phyloP scores from a whole-genome alignment of 345 rosid species.

The Pistacia vera region DNA sequence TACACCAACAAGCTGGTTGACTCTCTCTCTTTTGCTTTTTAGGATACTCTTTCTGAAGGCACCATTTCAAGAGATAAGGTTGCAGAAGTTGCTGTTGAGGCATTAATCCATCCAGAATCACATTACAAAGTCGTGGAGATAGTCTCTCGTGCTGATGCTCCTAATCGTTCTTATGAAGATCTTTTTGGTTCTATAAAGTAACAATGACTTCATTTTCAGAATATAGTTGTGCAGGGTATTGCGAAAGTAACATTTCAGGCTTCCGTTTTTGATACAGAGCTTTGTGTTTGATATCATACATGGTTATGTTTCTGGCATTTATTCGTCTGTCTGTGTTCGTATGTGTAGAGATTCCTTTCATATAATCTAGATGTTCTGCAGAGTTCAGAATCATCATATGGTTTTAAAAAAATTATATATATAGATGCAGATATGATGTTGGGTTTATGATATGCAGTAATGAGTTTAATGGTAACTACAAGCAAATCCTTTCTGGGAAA shows the following conservation, averaged over 20 bases:
- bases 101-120: constrained; percentile 63
- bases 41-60: constrained; percentile 84
- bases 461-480: too few species aligned
- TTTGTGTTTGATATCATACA: not conserved
- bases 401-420: not conserved
- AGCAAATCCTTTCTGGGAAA: too few species aligned
- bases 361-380: not conserved
- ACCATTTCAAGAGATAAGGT: constrained; percentile 83
- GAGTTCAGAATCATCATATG: not conserved
- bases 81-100: constrained; percentile 85
- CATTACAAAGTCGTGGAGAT: constrained; percentile 82
- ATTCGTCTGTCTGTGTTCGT: not conserved
- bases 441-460: too few species aligned
- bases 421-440: too few species aligned
- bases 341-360: not conserved
- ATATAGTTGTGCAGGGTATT: not conserved
- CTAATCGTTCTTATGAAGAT: constrained; percentile 55
- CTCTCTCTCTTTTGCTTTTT: not conserved
- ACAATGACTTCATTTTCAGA: constrained; percentile 20
- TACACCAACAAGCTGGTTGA: not conserved
- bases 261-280: not conserved
- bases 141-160: constrained; percentile 69
- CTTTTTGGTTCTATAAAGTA: constrained; percentile 72
- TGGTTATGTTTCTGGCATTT: not conserved
- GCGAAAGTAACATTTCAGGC: not conserved